Evolutionary conservation across 129 eudicot genomes (phyloP).

Genomic region (Centella asiatica): DNA sequence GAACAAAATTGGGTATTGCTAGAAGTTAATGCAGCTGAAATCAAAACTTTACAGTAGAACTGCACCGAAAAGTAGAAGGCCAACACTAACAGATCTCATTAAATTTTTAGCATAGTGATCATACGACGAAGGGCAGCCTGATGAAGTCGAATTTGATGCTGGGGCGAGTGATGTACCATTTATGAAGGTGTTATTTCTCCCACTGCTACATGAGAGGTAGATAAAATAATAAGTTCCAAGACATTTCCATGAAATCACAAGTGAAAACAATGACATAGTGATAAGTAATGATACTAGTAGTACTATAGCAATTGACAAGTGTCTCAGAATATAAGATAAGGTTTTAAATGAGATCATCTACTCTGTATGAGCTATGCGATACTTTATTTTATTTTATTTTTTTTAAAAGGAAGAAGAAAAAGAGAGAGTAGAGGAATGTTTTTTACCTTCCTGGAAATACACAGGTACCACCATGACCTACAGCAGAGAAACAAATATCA

Average conservation of each 20-base stretch:
- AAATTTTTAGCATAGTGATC: constrained; percentile 11
- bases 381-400: too few species aligned
- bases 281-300: too few species aligned
- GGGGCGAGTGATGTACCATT: constrained; percentile 67
- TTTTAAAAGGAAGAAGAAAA: too few species aligned
- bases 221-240: not conserved
- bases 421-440: not conserved
- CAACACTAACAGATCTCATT: constrained; percentile 14
- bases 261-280: too few species aligned
- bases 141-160: constrained; percentile 52
- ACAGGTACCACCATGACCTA: constrained; percentile 54
- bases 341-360: too few species aligned
- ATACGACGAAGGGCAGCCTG: constrained; percentile 26
- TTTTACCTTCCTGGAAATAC: constrained; percentile 48
- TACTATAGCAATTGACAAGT: not conserved
- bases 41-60: constrained; percentile 27
- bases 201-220: constrained; percentile 31
- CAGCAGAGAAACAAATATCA: constrained; percentile 10
- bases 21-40: not conserved
- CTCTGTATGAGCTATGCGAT: not conserved
- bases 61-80: constrained; percentile 24
- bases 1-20: constrained; percentile 43
- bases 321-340: not conserved
- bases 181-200: constrained; percentile 45
- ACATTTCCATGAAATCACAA: not conserved